Evolutionary conservation across 805 yeast genomes (phyloP).

Genomic region (Lachancea nothofagi): DNA sequence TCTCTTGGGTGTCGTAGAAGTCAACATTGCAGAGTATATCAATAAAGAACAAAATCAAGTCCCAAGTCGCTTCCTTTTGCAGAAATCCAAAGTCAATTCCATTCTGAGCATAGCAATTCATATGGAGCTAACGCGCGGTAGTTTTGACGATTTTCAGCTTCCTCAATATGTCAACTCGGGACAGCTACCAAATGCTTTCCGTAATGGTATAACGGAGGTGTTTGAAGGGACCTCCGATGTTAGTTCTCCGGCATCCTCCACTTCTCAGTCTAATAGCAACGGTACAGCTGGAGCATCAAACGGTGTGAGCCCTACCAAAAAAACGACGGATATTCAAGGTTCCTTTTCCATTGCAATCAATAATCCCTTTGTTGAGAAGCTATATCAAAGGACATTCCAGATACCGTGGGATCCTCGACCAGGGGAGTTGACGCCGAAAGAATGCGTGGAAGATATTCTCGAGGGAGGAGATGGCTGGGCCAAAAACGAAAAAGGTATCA

Average conservation of each 20-base stretch:
- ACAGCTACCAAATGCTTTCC: conserved; percentile 23
- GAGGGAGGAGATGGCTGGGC: conserved; percentile 69
- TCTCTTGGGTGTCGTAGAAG: conserved; percentile 56
- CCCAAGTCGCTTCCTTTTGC: conserved; percentile 61
- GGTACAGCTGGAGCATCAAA: neutral
- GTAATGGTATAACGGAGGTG: conserved; percentile 19
- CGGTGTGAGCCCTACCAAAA: conserved; percentile 5
- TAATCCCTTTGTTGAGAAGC: conserved; percentile 46
- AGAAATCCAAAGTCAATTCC: conserved; percentile 77
- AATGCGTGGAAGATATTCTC: conserved; percentile 69
- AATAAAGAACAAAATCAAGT: conserved; percentile 42
- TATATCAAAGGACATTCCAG: conserved; percentile 52
- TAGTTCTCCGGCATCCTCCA: conserved; percentile 17
- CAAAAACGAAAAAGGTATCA: conserved; percentile 34
- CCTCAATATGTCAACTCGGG: conserved; percentile 17
- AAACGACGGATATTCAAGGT: conserved; percentile 14
- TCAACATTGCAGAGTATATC: conserved; percentile 71
- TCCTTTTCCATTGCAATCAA: conserved; percentile 30
- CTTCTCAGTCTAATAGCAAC: conserved; percentile 9
- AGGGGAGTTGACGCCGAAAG: conserved; percentile 59
- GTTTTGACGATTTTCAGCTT: conserved; percentile 28
- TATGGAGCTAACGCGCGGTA: conserved; percentile 40
- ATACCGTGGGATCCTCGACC: conserved; percentile 56
- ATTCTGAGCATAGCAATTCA: conserved; percentile 59
- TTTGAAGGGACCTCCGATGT: conserved; percentile 19